Base-by-base conservation (phyloP, 768 basidiomycete species). In the Tricholoma matsutake region DNA sequence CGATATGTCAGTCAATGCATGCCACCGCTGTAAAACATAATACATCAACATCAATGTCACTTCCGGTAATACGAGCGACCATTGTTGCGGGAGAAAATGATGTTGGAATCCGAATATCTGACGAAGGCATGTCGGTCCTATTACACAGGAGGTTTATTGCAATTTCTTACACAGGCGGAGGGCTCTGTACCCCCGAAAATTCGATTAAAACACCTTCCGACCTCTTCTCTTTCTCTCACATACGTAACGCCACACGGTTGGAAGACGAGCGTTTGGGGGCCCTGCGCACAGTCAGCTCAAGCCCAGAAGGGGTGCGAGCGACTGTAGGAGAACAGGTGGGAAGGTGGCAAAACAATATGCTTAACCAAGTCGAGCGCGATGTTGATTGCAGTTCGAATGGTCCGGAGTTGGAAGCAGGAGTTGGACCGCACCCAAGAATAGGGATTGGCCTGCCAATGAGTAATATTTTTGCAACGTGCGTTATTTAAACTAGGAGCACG, bases 391-490 rank as follows among this genome's bases (percentile, higher is more conserved):
- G 63, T 32, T 65, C 57, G 49, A 60, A 73, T 31, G 74, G 78
- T 62, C 77, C 77, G 25, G 81, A 83, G 58, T 73, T 74, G 25
- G 75, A 76, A 39, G 78, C 76, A 9, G 79, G 79, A 3, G 77
- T 81, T 37, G 81, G 79, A 31, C 76, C 76, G 6, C 88, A 88
- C 71, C 82, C 83, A 49, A 79, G 83, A 45, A 89, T 94, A 59
- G 92, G 92, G 2, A 87, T 94, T 49, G 92, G 92, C 5, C 74
- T 94, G 18, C 91, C 92, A 0, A 92, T 94, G 91, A 91, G 92
- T 70, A 89, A 92, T 67, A 93, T 94, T 35, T 94, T 86, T 72
- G 86, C 92, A 61, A 92, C 87, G 83, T 91, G 66, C 60, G 84
- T 73, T 18, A 54, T 63, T 54, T 25, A 4, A 43, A 59, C 16